Evolutionary conservation across 352 stramenopile species (phyloP).

Genomic region (Globisporangium spiculum): DNA sequence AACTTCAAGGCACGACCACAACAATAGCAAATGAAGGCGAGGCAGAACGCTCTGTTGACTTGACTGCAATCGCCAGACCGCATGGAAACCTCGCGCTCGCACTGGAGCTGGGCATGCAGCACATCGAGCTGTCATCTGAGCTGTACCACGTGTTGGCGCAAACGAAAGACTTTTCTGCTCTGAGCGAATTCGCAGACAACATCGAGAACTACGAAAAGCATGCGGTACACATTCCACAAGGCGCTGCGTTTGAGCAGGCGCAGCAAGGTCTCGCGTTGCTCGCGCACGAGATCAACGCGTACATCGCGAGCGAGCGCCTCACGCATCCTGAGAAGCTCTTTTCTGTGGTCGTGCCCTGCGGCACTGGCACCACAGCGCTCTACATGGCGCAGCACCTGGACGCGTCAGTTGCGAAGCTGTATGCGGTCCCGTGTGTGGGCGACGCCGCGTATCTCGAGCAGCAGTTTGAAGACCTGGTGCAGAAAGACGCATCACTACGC

Average conservation of each 20-base stretch:
- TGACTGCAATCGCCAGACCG: not conserved
- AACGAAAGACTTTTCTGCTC: slow-evolving; percentile 36
- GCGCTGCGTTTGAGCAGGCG: slow-evolving; percentile 62
- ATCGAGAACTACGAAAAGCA: not conserved
- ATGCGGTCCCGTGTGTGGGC: slow-evolving; percentile 72
- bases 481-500: slow-evolving; percentile 18
- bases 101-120: slow-evolving; percentile 57
- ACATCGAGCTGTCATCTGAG: slow-evolving; percentile 43
- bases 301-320: slow-evolving; percentile 22
- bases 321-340: slow-evolving; percentile 25
- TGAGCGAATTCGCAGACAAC: slow-evolving; percentile 6
- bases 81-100: slow-evolving; percentile 47
- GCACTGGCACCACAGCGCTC: slow-evolving; percentile 75
- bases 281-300: slow-evolving; percentile 72
- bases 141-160: slow-evolving; percentile 45
- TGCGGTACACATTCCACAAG: slow-evolving; percentile 58
- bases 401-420: slow-evolving; percentile 34
- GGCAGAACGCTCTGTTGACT: not conserved
- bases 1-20: not conserved
- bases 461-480: slow-evolving; percentile 49
- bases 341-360: slow-evolving; percentile 66
- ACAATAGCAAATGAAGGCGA: not conserved
- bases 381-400: slow-evolving; percentile 75
- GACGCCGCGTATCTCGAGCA: slow-evolving; percentile 49
- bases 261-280: slow-evolving; percentile 54